Base-by-base conservation (phyloP, 2,329 filamentous ascomycete species). In the Triangularia verruculosa region DNA sequence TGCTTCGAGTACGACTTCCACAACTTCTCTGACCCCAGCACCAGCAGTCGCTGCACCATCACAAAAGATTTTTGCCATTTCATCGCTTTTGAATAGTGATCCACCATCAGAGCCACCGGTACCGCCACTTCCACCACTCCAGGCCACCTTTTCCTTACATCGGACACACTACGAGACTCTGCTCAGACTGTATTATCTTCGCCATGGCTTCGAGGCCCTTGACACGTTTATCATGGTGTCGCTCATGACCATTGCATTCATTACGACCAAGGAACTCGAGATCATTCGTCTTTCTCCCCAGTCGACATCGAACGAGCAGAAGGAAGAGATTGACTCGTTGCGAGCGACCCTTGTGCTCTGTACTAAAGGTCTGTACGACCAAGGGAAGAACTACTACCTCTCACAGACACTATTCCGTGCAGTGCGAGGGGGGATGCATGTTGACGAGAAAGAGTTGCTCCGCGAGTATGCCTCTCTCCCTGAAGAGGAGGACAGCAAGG, bases 321-420 rank as follows among this genome's bases (percentile, higher is more conserved):
- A 24, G 27, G 22, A 20, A 27, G 8, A 59, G 39, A 15, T 59
- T 15, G 22, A 59, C 25, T 59, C 57, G 7, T 24, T 59, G 1
- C 58, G 61, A 20, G 61, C 64, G 17, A 66, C 61, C 17, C 63
- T 64, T 28, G 56, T 66, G 13, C 56, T 66, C 22, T 66, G 64
- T 52, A 56, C 62, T 39, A 64, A 64, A 17, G 64, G 64, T 13
- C 59, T 64, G 6, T 57, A 54, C 20, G 61, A 66, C 56, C 64
- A 66, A 59, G 64, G 61, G 1, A 52, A 34, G 7, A 64, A 51
- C 39, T 51, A 57, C 17, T 64, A 64, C 22, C 52, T 64, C 1
- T 59, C 51, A 27, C 32, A 61, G 15, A 53, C 59, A 3, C 57
- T 66, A 34, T 62, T 64, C 13, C 34, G 59, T 30, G 24, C 52